A percentile compares a stretch with the other conserved stretches of the same genome.
Conservation (phyloP, 2,329 filamentous ascomycete species). For the Neurospora sp. region DNA sequence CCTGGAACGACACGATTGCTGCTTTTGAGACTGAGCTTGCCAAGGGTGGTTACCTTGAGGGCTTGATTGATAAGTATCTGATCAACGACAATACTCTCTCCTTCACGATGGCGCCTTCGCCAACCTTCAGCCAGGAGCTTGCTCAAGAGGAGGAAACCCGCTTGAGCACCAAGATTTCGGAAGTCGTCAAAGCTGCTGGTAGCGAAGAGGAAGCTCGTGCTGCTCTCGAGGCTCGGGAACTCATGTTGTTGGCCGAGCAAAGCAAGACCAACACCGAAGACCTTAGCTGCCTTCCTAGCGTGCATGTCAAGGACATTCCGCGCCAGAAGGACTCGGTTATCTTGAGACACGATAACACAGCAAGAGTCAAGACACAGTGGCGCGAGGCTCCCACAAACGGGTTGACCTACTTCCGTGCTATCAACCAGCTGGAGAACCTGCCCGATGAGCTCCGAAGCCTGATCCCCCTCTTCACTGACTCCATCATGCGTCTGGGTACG, state of each 20-base stretch:
- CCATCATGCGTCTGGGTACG: conserved; percentile 88
- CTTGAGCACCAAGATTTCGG: conserved; percentile 63
- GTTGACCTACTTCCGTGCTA: conserved; percentile 86
- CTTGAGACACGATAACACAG: conserved; percentile 55
- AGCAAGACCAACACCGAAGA: conserved; percentile 77
- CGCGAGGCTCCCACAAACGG: conserved; percentile 90
- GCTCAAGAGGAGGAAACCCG: conserved; percentile 68
- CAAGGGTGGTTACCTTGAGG: conserved; percentile 71
- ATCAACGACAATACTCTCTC: conserved; percentile 78
- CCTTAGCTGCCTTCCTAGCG: conserved; percentile 76
- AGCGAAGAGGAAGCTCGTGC: conserved; percentile 62
- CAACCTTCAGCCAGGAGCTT: conserved; percentile 63
- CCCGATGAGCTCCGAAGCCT: conserved; percentile 77
- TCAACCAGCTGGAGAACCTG: conserved; percentile 69
- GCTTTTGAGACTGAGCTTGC: conserved; percentile 72
- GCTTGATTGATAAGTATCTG: conserved; percentile 79
- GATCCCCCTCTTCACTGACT: conserved; percentile 83
- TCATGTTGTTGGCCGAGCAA: conserved; percentile 72
- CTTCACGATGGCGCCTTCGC: conserved; percentile 88
- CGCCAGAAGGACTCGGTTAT: conserved; percentile 55
- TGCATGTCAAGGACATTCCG: conserved; percentile 83
- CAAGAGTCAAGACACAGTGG: conserved; percentile 71
- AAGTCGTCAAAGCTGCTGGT: conserved; percentile 58
- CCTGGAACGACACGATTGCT: conserved; percentile 82
- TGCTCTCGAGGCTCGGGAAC: conserved; percentile 66